phyloP scores from a whole-genome alignment of 805 yeast genomes.

The Suhomyces tanzawaensis region DNA sequence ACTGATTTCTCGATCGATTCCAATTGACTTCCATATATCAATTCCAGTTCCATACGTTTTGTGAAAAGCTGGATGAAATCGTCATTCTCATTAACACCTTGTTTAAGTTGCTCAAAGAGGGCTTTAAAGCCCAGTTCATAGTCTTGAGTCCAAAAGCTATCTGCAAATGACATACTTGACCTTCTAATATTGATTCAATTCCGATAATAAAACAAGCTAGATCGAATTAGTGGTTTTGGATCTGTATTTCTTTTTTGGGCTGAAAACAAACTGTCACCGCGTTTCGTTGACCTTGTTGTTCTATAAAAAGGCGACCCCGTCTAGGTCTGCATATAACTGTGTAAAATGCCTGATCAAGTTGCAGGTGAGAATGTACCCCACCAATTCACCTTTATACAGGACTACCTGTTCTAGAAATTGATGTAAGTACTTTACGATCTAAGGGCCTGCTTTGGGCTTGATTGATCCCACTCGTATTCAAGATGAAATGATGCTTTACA shows the following conservation, averaged over 20 bases:
- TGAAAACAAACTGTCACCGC: background rate
- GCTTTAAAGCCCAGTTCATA: constrained; percentile 52
- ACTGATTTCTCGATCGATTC: constrained; percentile 39
- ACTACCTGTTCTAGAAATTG: too few species aligned
- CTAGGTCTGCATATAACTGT: constrained; percentile 1
- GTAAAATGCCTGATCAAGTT: too few species aligned
- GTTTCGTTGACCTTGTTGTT: background rate
- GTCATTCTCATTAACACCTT: constrained; percentile 69
- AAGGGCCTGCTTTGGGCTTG: too few species aligned
- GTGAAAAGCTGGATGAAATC: constrained; percentile 65
- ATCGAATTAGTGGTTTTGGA: background rate
- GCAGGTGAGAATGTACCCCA: too few species aligned
- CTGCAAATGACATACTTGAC: constrained; percentile 56
- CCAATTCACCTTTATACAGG: too few species aligned
- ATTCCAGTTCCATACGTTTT: constrained; percentile 71
- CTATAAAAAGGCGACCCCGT: constrained; percentile 1
- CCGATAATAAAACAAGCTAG: background rate
- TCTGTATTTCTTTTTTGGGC: background rate
- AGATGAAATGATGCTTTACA: too few species aligned
- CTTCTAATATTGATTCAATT: background rate
- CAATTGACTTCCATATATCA: constrained; percentile 58
- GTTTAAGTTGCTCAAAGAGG: constrained; percentile 51
- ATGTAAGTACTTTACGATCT: too few species aligned
- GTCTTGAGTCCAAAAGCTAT: constrained; percentile 75
- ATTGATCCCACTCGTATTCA: too few species aligned